phyloP scores from a whole-genome alignment of 345 rosid genomes.

The Eucalyptus erythrocorys region DNA sequence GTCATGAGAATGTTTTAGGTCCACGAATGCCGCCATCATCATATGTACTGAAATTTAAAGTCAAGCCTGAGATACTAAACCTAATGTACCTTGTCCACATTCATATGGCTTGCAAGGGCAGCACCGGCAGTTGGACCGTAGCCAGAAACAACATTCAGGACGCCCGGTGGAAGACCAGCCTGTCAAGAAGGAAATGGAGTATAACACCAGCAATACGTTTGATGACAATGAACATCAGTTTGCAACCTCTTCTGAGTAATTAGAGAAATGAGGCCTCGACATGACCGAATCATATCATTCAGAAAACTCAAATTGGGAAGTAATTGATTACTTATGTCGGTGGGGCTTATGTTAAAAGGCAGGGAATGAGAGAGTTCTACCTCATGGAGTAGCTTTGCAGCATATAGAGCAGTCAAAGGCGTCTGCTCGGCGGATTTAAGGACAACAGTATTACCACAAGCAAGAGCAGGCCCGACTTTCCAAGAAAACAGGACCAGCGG shows the following conservation, averaged over 20 bases:
- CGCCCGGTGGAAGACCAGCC: constrained; percentile 94
- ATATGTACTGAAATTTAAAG: background rate
- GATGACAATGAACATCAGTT: background rate
- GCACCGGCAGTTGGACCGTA: constrained; percentile 80
- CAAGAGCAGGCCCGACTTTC: background rate
- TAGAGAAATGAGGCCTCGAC: background rate
- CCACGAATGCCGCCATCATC: background rate
- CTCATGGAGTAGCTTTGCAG: constrained; percentile 41
- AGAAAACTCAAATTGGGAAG: background rate
- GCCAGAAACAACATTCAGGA: constrained; percentile 69
- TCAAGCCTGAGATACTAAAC: background rate
- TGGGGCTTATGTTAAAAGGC: background rate
- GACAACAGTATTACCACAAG: background rate
- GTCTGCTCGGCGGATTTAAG: background rate
- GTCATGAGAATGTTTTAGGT: background rate
- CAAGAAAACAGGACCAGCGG: background rate
- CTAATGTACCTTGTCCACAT: constrained; percentile 71
- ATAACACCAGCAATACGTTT: background rate
- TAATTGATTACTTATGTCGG: background rate
- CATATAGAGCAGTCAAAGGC: constrained; percentile 36
- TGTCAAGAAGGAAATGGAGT: background rate
- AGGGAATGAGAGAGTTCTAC: constrained; percentile 1
- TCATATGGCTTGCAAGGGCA: constrained; percentile 77
- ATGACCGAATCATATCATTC: background rate
- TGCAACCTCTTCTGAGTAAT: background rate